Evolutionary conservation across 306 rosid genomes (phyloP), one percentile per base, ranked within the genome.

Genomic region (Quercus mongolica): DNA sequence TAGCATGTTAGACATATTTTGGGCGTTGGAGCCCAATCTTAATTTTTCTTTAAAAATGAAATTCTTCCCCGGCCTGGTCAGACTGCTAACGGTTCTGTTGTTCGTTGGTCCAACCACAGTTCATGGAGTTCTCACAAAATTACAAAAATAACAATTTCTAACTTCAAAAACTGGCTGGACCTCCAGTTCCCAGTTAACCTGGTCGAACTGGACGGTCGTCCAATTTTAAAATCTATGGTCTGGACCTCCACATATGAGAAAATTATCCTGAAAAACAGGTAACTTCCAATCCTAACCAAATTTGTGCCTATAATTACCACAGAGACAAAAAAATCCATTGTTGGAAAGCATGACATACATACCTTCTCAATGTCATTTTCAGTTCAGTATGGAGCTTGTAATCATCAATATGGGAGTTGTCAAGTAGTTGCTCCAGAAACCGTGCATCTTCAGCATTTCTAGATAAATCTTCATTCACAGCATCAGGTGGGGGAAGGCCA

Each of bases 381-480:
- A 95, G 81, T 80, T 93, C 97, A 59, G 94, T 85, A 85, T 77
- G 85, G 76, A 95, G 86, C 71, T 90, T 83, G 86, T 91, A 95
- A 79, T 95, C 99, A 78, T 95, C 98, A 74, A 95, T 92, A 78
- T 93, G 92, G 74, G 99, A 92, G 86, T 90, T 95, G 84, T 95
- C 99, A 83, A 95, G 99, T 69, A 95, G 90, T 81, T 95, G 99
- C 81, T 95, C 99, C 76, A 95, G 83, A 88, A 95, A 95, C 79
- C 82, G 87, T 64, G 94, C 85, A 82, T 95, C 99, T 74, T 93
- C 99, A 61, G 90, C 83, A 71, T 83, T 93, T 78, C 86, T 84
- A 30, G 91, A 88, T 68, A 91, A 77, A 73, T 82, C 87, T 78
- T 91, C 93, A 71, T 90, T 87, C 51, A 92, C 77, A 75, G 92